phyloP scores from a whole-genome alignment of 331 rosid genomes.

The Phaseolus coccineus region DNA sequence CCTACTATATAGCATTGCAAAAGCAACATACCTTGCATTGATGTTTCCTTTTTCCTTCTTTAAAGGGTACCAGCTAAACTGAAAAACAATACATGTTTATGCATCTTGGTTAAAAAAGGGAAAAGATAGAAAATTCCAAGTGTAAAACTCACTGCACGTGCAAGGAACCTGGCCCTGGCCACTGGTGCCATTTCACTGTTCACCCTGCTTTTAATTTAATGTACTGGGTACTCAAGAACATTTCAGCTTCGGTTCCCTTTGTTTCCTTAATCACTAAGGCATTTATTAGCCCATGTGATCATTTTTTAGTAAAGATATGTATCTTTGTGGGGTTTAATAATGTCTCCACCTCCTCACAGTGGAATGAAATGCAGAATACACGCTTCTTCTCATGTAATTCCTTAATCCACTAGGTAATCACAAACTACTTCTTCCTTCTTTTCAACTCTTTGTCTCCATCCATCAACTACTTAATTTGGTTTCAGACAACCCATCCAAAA shows the following conservation, averaged over 20 bases:
- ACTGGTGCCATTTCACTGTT: slow-evolving; percentile 41
- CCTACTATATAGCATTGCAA: slow-evolving; percentile 6
- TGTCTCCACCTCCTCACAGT: slow-evolving; percentile 4
- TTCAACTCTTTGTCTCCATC: background rate
- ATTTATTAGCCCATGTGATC: slow-evolving; percentile 36
- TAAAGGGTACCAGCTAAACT: background rate
- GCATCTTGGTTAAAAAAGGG: background rate
- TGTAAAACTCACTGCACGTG: slow-evolving; percentile 10
- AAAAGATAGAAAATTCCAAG: background rate
- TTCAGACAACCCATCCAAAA: background rate
- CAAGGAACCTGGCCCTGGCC: background rate
- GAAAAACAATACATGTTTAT: background rate
- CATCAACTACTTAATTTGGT: background rate
- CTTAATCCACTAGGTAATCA: slow-evolving; percentile 11
- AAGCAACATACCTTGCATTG: background rate
- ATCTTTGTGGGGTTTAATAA: slow-evolving; percentile 37
- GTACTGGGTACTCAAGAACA: background rate
- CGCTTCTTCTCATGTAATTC: background rate
- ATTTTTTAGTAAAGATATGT: background rate
- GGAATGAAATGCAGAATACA: background rate
- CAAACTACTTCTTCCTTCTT: background rate
- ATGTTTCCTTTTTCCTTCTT: background rate
- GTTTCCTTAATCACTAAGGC: slow-evolving; percentile 48
- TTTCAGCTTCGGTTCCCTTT: slow-evolving; percentile 28
- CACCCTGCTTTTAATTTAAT: background rate